A percentile compares a stretch with the other conserved stretches of the same genome.
phyloP scores from a whole-genome alignment of 2,329 filamentous ascomycete species.

The Fusarium sp. region DNA sequence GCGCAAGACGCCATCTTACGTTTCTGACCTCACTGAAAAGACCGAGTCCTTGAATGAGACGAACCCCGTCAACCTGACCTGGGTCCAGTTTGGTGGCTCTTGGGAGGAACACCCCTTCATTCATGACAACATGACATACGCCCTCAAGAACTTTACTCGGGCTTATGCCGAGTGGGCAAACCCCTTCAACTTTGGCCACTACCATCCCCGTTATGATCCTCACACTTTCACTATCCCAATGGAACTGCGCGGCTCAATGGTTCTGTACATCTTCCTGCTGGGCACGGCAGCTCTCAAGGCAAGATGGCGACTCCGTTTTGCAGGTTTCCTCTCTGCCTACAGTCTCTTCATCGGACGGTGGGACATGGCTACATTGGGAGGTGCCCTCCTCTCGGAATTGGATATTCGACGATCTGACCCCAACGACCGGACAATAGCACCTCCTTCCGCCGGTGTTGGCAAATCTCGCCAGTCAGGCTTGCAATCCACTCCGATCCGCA shows the following conservation, averaged over 20 bases:
- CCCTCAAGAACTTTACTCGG: slow-evolving; percentile 53
- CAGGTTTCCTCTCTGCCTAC: slow-evolving; percentile 48
- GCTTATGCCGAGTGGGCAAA: slow-evolving; percentile 56
- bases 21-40: neutral
- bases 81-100: slow-evolving; percentile 54
- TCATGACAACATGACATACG: slow-evolving; percentile 53
- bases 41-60: slow-evolving; percentile 42
- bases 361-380: slow-evolving; percentile 57
- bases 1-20: slow-evolving; percentile 1
- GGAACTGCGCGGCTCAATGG: slow-evolving; percentile 56
- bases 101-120: slow-evolving; percentile 57
- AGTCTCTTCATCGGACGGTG: slow-evolving; percentile 51
- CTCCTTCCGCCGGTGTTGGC: slow-evolving; percentile 24
- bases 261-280: slow-evolving; percentile 55
- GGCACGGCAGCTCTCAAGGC: slow-evolving; percentile 53
- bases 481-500: slow-evolving; percentile 39
- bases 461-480: slow-evolving; percentile 17
- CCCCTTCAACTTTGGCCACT: slow-evolving; percentile 54
- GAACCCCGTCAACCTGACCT: slow-evolving; percentile 47
- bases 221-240: slow-evolving; percentile 58
- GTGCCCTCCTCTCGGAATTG: slow-evolving; percentile 52
- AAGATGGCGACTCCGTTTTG: slow-evolving; percentile 49
- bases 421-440: slow-evolving; percentile 13
- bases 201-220: slow-evolving; percentile 55
- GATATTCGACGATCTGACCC: slow-evolving; percentile 47